A percentile compares a stretch with the other conserved stretches of the same genome.
Evolutionary conservation across 1,284 basidiomycete species (phyloP).

Genomic region (Ganoderma sinense): DNA sequence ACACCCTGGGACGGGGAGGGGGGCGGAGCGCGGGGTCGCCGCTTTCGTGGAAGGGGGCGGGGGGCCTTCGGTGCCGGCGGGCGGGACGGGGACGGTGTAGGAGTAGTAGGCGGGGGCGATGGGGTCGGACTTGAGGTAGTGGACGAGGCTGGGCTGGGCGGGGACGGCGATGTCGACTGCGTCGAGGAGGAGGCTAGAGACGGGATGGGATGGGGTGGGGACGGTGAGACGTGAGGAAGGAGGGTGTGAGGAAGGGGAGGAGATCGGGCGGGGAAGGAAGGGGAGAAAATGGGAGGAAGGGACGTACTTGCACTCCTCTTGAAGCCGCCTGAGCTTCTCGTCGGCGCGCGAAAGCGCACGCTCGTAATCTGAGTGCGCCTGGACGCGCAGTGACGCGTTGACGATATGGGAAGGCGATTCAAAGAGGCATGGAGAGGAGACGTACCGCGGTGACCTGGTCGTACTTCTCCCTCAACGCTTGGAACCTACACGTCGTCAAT

Average conservation of each 20-base stretch:
- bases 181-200: constrained; percentile 38
- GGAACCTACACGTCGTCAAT: constrained; percentile 49
- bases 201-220: not conserved
- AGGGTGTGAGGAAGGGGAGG: not conserved
- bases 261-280: not conserved
- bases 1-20: constrained; percentile 1
- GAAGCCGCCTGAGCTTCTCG: constrained; percentile 57
- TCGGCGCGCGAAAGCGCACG: constrained; percentile 56
- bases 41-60: constrained; percentile 22
- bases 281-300: not conserved
- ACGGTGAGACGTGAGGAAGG: not conserved
- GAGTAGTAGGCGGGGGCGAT: constrained; percentile 39
- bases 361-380: constrained; percentile 54
- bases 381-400: not conserved
- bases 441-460: constrained; percentile 58
- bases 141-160: constrained; percentile 38
- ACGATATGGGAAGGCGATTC: not conserved
- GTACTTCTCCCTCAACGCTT: constrained; percentile 59
- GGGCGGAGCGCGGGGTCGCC: constrained; percentile 9
- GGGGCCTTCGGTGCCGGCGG: constrained; percentile 16
- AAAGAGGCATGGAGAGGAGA: constrained; percentile 22
- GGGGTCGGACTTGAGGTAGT: constrained; percentile 41
- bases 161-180: constrained; percentile 43
- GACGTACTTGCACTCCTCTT: constrained; percentile 66
- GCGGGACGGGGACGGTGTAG: constrained; percentile 31